These are phyloP conservation scores for Pyricularia pennisetigena DNA, from an alignment of 2,329 filamentous ascomycete species.

Conservation along the genomic window DNA sequence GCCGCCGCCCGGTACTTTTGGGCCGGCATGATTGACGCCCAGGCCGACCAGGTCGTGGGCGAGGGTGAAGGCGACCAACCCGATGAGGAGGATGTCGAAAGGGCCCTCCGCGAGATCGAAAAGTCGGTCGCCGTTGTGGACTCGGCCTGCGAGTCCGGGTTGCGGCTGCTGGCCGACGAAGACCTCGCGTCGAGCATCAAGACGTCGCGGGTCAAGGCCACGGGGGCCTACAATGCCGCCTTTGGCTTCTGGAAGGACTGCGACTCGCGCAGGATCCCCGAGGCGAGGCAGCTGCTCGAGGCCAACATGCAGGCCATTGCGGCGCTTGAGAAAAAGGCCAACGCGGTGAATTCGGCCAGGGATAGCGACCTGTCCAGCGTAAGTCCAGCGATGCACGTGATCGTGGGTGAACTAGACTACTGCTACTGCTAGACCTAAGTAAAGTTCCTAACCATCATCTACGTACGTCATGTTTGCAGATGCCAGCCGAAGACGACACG, in stretches of 20 bases:
- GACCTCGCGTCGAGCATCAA: not conserved
- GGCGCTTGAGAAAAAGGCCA: not conserved
- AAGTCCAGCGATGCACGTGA: not conserved
- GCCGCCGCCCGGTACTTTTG: slow-evolving; percentile 1
- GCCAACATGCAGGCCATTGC: not conserved
- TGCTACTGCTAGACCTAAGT: too few species aligned
- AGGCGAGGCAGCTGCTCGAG: not conserved
- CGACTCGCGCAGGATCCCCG: not conserved
- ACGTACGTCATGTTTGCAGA: not conserved
- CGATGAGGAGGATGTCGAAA: not conserved
- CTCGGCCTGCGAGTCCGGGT: not conserved
- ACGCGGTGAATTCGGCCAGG: not conserved
- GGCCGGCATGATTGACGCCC: not conserved
- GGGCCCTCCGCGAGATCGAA: not conserved
- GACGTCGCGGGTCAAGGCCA: not conserved
- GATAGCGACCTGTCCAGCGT: not conserved
- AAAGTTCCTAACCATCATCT: not conserved
- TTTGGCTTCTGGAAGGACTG: not conserved
- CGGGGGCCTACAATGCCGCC: not conserved
- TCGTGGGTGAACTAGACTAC: too few species aligned
- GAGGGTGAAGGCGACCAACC: not conserved
- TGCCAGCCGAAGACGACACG: not conserved
- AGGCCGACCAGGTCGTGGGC: not conserved
- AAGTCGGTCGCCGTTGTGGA: not conserved
- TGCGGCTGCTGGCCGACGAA: not conserved